Base-by-base conservation (phyloP, 176 grass and related monocot species). In the Phoenix roebelenii region DNA sequence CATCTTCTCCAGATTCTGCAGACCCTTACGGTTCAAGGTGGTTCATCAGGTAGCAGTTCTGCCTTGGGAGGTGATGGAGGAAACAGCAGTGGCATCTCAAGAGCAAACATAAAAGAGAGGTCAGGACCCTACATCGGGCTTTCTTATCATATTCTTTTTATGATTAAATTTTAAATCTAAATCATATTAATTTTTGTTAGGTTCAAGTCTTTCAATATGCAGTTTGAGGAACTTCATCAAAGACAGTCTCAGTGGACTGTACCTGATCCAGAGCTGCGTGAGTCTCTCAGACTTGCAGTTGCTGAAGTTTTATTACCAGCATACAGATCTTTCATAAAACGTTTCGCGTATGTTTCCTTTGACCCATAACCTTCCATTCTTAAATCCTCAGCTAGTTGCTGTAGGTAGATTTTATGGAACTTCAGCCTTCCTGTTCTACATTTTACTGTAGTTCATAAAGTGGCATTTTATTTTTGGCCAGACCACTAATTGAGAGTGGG, bases 221-320 rank as follows among this genome's bases (percentile, higher is more conserved):
- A 91, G 60, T 97, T 97, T 25, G 93, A 97, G 80, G 93, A 97
- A 55, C 77, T 97, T 32, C 86, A 87, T 2, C 66, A 69, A 3
- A 91, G 90, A 59, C 93, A 97, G 69, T 97, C 86, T 14, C 86
- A 88, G 58, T 97, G 93, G 93, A 82, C 74, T 3, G 81, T 97
- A 79, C 87, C 87, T 50, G 93, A 97, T 57, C 84, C 80, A 30
- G 93, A 97, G 66, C 69, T 97, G 48, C 75, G 87, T 57, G 93
- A 97, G 75, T 97, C 83, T 17, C 79, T 97, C 54, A 88, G 93
- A 64, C 93, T 97, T 78, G 84, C 93, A 49, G 58, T 91, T 16
- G 86, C 87, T 10, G 93, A 97, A 60, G 84, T 97, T 64, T 65
- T 97, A 50, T 64, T 97, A 24, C 93, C 93, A 64, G 93, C 93